A percentile compares a stretch with the other conserved stretches of the same genome.
Conservation (phyloP, 768 basidiomycete species). For the Suillus occidentalis region DNA sequence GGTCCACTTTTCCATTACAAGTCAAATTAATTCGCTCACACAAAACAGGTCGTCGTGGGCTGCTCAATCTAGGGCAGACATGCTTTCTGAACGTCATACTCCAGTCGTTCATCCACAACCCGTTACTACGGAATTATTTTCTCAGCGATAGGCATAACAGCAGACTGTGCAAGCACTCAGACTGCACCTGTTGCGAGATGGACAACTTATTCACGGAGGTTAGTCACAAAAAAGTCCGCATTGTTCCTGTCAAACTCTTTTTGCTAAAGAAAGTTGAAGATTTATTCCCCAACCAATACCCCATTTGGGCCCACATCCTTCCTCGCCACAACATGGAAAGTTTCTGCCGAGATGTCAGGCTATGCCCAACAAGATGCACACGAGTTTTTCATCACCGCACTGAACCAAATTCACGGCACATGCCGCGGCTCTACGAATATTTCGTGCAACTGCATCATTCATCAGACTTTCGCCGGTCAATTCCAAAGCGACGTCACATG, state of each 20-base stretch:
- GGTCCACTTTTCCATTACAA: conserved; percentile 38
- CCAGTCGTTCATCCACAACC: conserved; percentile 88
- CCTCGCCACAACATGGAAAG: conserved; percentile 80
- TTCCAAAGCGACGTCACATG: conserved; percentile 90
- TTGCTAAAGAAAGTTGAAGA: conserved; percentile 32
- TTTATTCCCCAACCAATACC: conserved; percentile 54
- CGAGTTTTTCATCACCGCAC: conserved; percentile 78
- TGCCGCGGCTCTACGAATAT: conserved; percentile 73
- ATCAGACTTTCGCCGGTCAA: conserved; percentile 84
- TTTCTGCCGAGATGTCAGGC: conserved; percentile 78
- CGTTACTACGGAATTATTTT: conserved; percentile 84
- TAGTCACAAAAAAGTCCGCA: background rate
- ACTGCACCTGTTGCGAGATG: conserved; percentile 93
- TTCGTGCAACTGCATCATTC: conserved; percentile 88
- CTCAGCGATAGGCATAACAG: conserved; percentile 88
- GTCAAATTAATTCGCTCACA: conserved; percentile 3
- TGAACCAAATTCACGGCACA: conserved; percentile 86
- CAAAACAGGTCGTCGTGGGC: conserved; percentile 68
- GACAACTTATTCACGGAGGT: conserved; percentile 82
- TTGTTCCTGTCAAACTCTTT: too few species aligned
- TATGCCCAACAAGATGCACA: conserved; percentile 96
- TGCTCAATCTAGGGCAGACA: conserved; percentile 88
- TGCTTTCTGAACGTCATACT: conserved; percentile 94
- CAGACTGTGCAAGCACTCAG: conserved; percentile 62
- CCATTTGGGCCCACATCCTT: conserved; percentile 84